Evolutionary conservation across 345 rosid genomes (phyloP).

Genomic region (Rhizophora apiculata): DNA sequence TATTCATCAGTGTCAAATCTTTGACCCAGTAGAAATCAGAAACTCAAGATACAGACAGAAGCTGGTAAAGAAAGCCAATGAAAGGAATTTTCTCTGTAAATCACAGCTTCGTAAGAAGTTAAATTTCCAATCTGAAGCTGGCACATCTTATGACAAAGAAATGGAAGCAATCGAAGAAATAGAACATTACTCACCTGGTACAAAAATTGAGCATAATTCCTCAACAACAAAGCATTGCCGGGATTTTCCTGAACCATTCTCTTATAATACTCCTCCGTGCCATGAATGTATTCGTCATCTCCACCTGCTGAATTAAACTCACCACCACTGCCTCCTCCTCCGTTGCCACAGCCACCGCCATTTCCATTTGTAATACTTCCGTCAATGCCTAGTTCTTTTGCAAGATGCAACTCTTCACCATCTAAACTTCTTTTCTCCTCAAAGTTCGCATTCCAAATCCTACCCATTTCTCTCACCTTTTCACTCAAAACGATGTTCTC

Average conservation of each 20-base stretch:
- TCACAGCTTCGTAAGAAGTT: no score
- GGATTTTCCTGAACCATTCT: conserved; percentile 57
- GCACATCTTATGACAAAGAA: neutral
- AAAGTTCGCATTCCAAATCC: conserved; percentile 16
- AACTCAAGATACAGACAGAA: no score
- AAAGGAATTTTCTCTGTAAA: no score
- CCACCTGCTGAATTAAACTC: conserved; percentile 30
- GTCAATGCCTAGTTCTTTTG: conserved; percentile 39
- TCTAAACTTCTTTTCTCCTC: conserved; percentile 17
- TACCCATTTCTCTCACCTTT: neutral
- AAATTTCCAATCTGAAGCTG: no score
- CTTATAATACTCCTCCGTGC: conserved; percentile 48
- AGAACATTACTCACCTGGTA: conserved; percentile 37
- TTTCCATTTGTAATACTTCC: conserved; percentile 12
- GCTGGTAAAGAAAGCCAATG: no score
- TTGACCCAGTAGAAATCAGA: no score
- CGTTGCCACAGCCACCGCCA: conserved; percentile 16
- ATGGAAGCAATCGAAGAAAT: neutral
- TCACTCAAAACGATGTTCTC: conserved; percentile 18
- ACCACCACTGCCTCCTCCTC: conserved; percentile 24
- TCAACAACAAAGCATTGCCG: conserved; percentile 44
- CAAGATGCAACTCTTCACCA: conserved; percentile 37
- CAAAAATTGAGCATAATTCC: conserved; percentile 60
- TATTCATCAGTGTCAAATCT: neutral
- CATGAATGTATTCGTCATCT: conserved; percentile 28